Conservation (phyloP, 352 stramenopile genomes). For the Pythium dissotocum region DNA sequence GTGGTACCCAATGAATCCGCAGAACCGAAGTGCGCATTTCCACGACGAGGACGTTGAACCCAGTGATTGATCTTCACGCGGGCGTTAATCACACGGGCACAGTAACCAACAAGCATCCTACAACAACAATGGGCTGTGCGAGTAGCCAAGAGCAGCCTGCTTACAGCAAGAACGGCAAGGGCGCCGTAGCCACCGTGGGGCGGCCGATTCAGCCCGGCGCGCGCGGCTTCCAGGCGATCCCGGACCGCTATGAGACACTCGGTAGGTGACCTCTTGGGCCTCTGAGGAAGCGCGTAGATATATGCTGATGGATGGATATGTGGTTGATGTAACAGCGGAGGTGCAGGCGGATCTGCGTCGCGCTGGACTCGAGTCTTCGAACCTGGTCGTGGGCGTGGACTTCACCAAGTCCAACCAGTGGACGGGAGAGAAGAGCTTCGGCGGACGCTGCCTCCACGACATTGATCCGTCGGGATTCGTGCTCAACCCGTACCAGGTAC, state of each 20-base stretch:
- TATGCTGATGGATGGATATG: neutral
- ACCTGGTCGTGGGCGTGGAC: conserved; percentile 70
- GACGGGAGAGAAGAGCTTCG: conserved; percentile 67
- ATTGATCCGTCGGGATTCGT: conserved; percentile 45
- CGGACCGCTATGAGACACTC: conserved; percentile 61
- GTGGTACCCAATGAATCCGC: neutral
- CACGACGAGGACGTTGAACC: neutral
- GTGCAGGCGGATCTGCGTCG: conserved; percentile 47
- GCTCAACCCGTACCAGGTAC: conserved; percentile 67
- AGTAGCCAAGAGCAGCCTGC: conserved; percentile 13
- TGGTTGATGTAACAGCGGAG: conserved; percentile 33
- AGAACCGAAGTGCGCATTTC: neutral
- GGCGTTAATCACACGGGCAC: neutral
- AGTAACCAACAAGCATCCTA: conserved; percentile 1
- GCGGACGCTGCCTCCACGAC: conserved; percentile 40
- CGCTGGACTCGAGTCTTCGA: conserved; percentile 64
- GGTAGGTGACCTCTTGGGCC: conserved; percentile 21
- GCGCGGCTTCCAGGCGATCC: conserved; percentile 43
- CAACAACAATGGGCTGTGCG: conserved; percentile 16
- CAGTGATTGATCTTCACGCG: neutral
- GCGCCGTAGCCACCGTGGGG: neutral
- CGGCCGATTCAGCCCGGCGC: neutral
- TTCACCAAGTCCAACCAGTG: conserved; percentile 78
- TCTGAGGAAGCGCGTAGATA: neutral
- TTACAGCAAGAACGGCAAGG: conserved; percentile 8